A percentile compares a stretch with the other conserved stretches of the same genome.
Evolutionary conservation across 805 yeast species (phyloP).

Genomic region (Saccharomycopsis malanga): DNA sequence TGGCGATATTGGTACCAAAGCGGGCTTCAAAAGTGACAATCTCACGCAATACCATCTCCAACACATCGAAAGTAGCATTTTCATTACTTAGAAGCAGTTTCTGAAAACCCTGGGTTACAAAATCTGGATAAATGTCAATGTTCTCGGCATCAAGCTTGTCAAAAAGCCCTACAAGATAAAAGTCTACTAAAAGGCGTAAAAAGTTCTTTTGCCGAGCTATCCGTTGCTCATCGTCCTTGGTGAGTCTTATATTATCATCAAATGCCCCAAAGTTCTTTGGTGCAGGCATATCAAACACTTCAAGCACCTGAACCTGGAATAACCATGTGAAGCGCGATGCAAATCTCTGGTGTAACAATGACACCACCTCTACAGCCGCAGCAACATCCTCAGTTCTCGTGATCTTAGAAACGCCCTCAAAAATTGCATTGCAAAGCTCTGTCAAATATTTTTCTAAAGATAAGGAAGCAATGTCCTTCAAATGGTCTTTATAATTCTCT

Average conservation of each 20-base stretch:
- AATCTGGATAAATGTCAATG: constrained; percentile 2
- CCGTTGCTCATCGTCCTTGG: constrained; percentile 40
- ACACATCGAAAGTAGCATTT: background rate
- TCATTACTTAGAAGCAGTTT: background rate
- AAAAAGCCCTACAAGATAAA: constrained; percentile 51
- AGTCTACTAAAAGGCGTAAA: constrained; percentile 49
- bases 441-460: constrained; percentile 68
- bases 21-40: constrained; percentile 34
- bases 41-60: constrained; percentile 31
- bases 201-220: constrained; percentile 39
- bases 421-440: constrained; percentile 56
- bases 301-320: constrained; percentile 26
- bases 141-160: constrained; percentile 37
- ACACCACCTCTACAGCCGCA: constrained; percentile 60
- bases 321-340: constrained; percentile 43
- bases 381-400: constrained; percentile 48
- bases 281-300: constrained; percentile 24
- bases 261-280: constrained; percentile 26
- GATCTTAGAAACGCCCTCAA: constrained; percentile 53
- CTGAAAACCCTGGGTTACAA: background rate
- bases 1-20: constrained; percentile 4
- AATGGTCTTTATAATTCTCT: constrained; percentile 37
- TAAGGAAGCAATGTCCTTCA: constrained; percentile 55
- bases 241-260: background rate
- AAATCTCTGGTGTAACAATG: constrained; percentile 76